These are phyloP conservation scores for Styphnolobium japonicum DNA, from an alignment of 306 rosid species.

Conservation along the genomic window DNA sequence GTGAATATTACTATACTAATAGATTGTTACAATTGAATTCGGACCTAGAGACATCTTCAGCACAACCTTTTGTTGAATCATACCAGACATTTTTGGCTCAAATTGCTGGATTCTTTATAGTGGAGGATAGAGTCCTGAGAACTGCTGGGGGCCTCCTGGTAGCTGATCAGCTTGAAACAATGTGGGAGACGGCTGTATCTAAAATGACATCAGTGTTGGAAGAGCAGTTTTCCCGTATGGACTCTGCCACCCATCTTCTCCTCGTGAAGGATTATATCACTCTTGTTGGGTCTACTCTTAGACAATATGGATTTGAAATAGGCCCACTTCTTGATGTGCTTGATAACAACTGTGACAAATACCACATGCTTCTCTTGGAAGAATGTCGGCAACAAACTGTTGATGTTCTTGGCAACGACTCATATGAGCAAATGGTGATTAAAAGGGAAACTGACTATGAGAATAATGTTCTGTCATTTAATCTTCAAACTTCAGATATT, in stretches of 20 bases:
- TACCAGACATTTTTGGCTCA: conserved; percentile 84
- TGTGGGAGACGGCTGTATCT: conserved; percentile 81
- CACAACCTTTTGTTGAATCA: conserved; percentile 86
- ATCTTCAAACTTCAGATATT: conserved; percentile 74
- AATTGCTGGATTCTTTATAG: conserved; percentile 88
- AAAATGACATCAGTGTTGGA: conserved; percentile 69
- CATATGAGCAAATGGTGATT: conserved; percentile 68
- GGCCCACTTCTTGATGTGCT: conserved; percentile 73
- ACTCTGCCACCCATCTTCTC: conserved; percentile 81
- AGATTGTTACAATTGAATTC: conserved; percentile 88
- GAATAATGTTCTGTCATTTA: conserved; percentile 58
- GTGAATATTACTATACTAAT: conserved; percentile 79
- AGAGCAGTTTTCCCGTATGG: conserved; percentile 75
- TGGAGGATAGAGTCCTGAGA: conserved; percentile 86
- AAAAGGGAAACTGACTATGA: conserved; percentile 81
- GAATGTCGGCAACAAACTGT: conserved; percentile 71
- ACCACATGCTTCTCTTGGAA: conserved; percentile 74
- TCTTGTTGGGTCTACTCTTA: conserved; percentile 73
- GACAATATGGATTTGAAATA: conserved; percentile 75
- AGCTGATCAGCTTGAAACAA: conserved; percentile 69
- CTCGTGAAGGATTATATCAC: conserved; percentile 91
- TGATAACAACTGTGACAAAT: conserved; percentile 59
- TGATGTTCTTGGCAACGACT: conserved; percentile 59
- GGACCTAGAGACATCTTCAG: conserved; percentile 71
- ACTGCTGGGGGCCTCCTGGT: conserved; percentile 69